Percentiles rank a stretch among this genome's conserved stretches.
Conservation (phyloP, 2,329 filamentous ascomycete genomes). For the Trichoderma guizhouense region DNA sequence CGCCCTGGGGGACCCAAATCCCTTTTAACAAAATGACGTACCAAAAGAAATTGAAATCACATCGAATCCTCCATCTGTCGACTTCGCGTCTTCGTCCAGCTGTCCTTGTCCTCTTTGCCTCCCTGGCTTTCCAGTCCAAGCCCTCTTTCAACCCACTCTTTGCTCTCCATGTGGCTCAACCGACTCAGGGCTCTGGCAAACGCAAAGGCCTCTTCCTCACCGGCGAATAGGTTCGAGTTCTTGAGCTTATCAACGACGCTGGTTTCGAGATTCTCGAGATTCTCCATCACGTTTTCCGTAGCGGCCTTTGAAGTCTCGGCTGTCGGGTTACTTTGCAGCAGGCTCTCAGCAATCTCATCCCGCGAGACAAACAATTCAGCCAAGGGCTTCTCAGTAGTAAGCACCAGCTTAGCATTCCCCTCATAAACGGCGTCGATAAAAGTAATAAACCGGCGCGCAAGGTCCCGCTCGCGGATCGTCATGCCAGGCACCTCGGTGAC, state of each 20-base stretch:
- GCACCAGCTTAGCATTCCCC: constrained; percentile 84
- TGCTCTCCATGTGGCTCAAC: constrained; percentile 87
- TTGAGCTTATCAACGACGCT: constrained; percentile 83
- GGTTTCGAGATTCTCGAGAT: constrained; percentile 82
- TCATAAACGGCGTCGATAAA: constrained; percentile 98
- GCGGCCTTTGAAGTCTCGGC: constrained; percentile 53
- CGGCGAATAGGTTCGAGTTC: constrained; percentile 80
- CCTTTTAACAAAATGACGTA: background rate
- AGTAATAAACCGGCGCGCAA: constrained; percentile 91
- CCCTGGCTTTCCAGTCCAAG: constrained; percentile 63
- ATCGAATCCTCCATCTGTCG: constrained; percentile 67
- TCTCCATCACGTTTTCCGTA: constrained; percentile 81
- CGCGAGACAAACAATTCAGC: constrained; percentile 80
- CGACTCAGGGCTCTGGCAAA: constrained; percentile 86
- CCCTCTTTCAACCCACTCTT: constrained; percentile 88
- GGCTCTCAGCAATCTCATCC: constrained; percentile 60
- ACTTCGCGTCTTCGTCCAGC: constrained; percentile 63
- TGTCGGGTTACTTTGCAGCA: constrained; percentile 48
- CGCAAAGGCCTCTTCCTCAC: constrained; percentile 94
- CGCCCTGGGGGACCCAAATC: background rate
- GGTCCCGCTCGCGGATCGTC: constrained; percentile 80
- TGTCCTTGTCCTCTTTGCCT: constrained; percentile 62
- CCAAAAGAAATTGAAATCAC: constrained; percentile 38
- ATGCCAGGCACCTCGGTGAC: constrained; percentile 90
- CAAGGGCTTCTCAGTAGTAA: constrained; percentile 84